A percentile compares a stretch with the other conserved stretches of the same genome.
phyloP scores from a whole-genome alignment of 2,329 filamentous ascomycete species.

The Diaporthe ampelina region DNA sequence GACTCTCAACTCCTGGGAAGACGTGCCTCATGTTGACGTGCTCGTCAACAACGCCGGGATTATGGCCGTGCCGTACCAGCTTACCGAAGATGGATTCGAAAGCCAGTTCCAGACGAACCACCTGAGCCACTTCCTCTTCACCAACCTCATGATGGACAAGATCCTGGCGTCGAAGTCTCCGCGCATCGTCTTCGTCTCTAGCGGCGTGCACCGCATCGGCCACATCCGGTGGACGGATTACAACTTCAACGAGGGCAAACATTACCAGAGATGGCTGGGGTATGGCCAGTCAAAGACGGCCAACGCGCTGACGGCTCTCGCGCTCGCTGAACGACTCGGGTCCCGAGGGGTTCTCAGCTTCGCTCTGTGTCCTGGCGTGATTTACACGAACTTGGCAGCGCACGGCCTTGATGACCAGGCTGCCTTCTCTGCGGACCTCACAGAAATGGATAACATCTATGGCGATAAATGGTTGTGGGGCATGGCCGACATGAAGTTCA shows the following conservation, averaged over 20 bases:
- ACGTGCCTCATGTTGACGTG: constrained; percentile 32
- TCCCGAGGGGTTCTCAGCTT: constrained; percentile 8
- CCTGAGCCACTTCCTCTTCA: constrained; percentile 26
- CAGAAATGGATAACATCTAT: background rate
- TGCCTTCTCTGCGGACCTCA: background rate
- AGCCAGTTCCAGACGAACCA: constrained; percentile 31
- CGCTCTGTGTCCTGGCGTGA: constrained; percentile 22
- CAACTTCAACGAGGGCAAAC: constrained; percentile 35
- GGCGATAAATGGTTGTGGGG: background rate
- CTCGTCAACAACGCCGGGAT: constrained; percentile 1
- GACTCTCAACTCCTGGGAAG: constrained; percentile 17
- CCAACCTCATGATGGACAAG: constrained; percentile 18
- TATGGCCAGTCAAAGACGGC: constrained; percentile 38
- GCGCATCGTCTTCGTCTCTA: constrained; percentile 4
- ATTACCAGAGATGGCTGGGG: constrained; percentile 25
- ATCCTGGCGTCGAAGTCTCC: background rate
- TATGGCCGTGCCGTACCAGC: constrained; percentile 16
- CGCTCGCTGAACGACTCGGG: constrained; percentile 30
- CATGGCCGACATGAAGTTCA: constrained; percentile 8
- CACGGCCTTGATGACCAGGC: constrained; percentile 4
- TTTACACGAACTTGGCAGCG: background rate
- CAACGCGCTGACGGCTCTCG: constrained; percentile 29
- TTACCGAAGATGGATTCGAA: constrained; percentile 23
- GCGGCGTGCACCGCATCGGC: constrained; percentile 20
- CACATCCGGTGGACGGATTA: constrained; percentile 34